phyloP scores from a whole-genome alignment of 805 yeast genomes.

The Myxozyma sirexii region DNA sequence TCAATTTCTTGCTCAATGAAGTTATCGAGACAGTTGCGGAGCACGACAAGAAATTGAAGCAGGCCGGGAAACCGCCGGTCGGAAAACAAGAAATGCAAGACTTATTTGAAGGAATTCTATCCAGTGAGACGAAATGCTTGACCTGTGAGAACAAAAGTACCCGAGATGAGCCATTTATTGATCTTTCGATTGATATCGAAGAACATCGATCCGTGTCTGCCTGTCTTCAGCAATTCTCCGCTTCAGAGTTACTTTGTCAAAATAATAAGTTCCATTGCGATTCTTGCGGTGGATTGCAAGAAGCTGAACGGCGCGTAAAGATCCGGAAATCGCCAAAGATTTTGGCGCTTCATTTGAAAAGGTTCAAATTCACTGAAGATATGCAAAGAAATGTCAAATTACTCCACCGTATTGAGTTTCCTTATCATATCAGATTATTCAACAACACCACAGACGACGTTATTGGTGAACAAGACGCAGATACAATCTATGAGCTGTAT shows the following conservation, averaged over 20 bases:
- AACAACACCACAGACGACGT: constrained; percentile 55
- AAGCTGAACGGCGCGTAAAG: constrained; percentile 88
- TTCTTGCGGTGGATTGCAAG: constrained; percentile 84
- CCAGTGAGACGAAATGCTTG: constrained; percentile 86
- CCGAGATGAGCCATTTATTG: constrained; percentile 83
- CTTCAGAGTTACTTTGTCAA: constrained; percentile 80
- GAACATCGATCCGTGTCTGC: constrained; percentile 73
- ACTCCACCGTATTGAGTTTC: constrained; percentile 82
- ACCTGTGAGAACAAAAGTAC: constrained; percentile 82
- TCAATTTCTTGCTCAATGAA: constrained; percentile 83
- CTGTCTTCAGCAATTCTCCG: constrained; percentile 78
- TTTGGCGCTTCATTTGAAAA: constrained; percentile 79
- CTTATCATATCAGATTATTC: constrained; percentile 68
- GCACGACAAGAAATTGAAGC: constrained; percentile 31
- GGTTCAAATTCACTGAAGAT: constrained; percentile 89
- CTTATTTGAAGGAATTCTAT: constrained; percentile 80
- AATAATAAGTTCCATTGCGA: constrained; percentile 93
- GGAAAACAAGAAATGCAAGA: constrained; percentile 56
- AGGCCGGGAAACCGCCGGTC: background rate
- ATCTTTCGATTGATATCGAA: constrained; percentile 81
- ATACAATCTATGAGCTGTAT: constrained; percentile 73
- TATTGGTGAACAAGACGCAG: constrained; percentile 50
- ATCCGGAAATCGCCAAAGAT: constrained; percentile 75
- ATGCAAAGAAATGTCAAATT: constrained; percentile 80
- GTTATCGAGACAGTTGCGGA: constrained; percentile 52